A percentile compares a stretch with the other conserved stretches of the same genome.
Conservation (phyloP, 352 stramenopile genomes). For the Pythium phragmiticola region DNA sequence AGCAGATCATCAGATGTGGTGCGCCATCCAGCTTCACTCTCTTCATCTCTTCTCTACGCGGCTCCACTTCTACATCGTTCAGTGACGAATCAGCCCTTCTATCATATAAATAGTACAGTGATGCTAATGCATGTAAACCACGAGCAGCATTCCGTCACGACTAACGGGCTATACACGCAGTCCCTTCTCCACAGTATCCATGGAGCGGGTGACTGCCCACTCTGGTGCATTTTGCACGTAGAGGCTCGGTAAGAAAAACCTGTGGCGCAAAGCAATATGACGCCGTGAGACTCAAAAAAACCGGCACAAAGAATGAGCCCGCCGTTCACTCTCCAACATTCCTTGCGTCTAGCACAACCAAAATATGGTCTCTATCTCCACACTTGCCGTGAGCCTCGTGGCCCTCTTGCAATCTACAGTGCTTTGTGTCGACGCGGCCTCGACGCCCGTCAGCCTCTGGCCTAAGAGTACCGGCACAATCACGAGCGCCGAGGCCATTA, state of each 20-base stretch:
- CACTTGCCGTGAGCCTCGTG: background rate
- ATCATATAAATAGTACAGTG: no score
- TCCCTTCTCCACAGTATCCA: no score
- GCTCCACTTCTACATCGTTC: no score
- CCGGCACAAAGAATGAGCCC: no score
- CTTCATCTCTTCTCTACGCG: no score
- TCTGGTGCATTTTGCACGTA: background rate
- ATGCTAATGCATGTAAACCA: no score
- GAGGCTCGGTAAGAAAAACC: background rate
- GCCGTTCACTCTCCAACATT: background rate
- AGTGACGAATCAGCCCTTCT: no score
- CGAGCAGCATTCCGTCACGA: no score
- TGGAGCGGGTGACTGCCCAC: background rate
- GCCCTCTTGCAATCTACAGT: background rate
- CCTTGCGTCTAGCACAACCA: background rate
- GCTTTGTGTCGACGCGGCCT: background rate
- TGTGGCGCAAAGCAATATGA: background rate
- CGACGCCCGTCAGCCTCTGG: constrained; percentile 26
- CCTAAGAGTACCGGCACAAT: constrained; percentile 26
- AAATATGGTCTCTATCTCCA: background rate
- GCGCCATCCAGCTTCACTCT: no score
- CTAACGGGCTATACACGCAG: no score
- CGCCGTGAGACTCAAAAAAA: background rate
- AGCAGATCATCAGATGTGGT: no score
- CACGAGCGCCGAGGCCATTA: constrained; percentile 11